Base-by-base conservation (phyloP, 176 grass and related monocot genomes). In the Puya raimondii region DNA sequence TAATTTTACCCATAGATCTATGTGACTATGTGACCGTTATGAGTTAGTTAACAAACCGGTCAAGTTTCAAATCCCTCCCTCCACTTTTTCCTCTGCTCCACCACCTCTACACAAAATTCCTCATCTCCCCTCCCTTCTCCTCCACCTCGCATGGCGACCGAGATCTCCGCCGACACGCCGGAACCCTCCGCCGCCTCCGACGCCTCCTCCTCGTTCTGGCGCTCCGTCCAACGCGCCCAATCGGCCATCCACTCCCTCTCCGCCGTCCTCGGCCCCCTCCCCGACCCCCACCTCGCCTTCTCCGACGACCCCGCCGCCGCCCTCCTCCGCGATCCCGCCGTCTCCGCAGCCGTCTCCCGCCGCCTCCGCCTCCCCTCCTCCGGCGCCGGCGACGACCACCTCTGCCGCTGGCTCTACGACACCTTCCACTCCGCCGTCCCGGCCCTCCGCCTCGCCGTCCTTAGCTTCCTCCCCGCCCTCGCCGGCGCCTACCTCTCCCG, bases 331-430 rank as follows among this genome's bases (percentile, higher is more conserved):
- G 81, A 97, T 29, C 64, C 70, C 23, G 51, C 21, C 61, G 64
- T 92, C 48, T 66, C 63, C 12, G 14, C 29, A 23, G 74, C 68
- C 11, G 84, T 93, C 27, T 17, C 77, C 21, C 11, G 6, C 4
- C 86, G 77, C 53, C 81, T 97, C 17, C 71, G 79, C 5, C 53
- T 23, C 4, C 57, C 77, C 2, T 71, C 22, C 0, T 87, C 89
- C 4, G 84, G 94, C 8, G 73, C 80, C 4, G 84, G 94, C 10
- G 75, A 76, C 9, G 84, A 99, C 69, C 56, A 72, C 12, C 47
- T 99, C 58, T 91, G 87, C 71, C 80, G 89, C 48, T 88, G 94
- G 89, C 86, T 99, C 80, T 99, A 99, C 59, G 82, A 92, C 61
- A 75, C 84, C 9, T 99, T 99, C 63, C 84, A 90, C 16, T 78